Evolutionary conservation across 805 yeast genomes (phyloP), one percentile per base, ranked within the genome.

Genomic region (Cyberlindnera maclurae): DNA sequence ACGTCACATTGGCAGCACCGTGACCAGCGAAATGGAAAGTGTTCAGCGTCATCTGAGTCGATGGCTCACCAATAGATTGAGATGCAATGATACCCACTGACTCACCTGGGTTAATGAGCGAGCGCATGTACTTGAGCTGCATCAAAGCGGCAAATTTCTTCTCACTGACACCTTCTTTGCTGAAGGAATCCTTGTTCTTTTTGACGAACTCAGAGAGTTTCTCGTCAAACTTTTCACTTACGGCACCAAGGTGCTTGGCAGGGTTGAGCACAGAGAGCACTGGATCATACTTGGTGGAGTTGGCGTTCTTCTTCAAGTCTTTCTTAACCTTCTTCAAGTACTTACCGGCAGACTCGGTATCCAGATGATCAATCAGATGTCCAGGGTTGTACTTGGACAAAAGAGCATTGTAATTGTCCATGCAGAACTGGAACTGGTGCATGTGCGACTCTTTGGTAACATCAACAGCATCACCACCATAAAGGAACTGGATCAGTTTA

Each of bases 1-100:
- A 73, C 0, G 99, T 93, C 48, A 93, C 99, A 65, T 93, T 93
- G 33, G 98, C 98, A 42, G 98, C 99, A 78, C 99, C 99, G 68
- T 94, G 98, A 62, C 99, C 99, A 54, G 99, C 99, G 58, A 93
- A 93, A 71, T 93, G 96, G 86, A 86, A 86, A 34, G 96, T 86
- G 63, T 86, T 86, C 56, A 86, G 75, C 13, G 99, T 93, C 99
- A 93, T 93, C 70, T 93, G 99, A 3, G 99, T 93, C 4, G 97
- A 87, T 37, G 99, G 99, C 65, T 93, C 99, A 66, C 99, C 99
- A 61, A 93, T 81, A 39, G 97, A 88, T 67, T 93, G 97, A 16
- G 97, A 83, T 7, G 98, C 99, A 66, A 94, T 82, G 57, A 93
- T 89, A 66, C 99, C 99, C 39, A 93, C 97, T 37, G 96, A 79